phyloP scores from a whole-genome alignment of 2,329 filamentous ascomycete species.

The Xylariaceae sp. region DNA sequence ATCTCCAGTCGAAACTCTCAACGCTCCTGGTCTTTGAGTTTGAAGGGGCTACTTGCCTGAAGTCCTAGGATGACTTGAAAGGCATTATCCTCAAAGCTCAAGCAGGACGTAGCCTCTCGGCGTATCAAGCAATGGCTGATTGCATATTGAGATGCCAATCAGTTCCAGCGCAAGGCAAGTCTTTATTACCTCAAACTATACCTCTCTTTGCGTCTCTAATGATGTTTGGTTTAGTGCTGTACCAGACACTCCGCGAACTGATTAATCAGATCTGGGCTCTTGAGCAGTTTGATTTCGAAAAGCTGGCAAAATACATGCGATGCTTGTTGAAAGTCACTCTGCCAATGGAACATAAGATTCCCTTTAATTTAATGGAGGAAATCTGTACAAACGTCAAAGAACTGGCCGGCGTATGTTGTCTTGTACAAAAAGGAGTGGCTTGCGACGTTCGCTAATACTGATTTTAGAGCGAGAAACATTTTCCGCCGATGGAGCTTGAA shows the following conservation, averaged over 20 bases:
- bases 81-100: constrained; percentile 52
- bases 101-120: constrained; percentile 39
- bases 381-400: constrained; percentile 49
- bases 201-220: not conserved
- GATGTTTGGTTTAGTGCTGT: constrained; percentile 40
- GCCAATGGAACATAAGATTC: constrained; percentile 48
- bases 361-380: constrained; percentile 60
- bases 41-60: constrained; percentile 64
- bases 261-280: constrained; percentile 62
- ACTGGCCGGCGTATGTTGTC: constrained; percentile 41
- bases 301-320: constrained; percentile 70
- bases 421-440: not conserved
- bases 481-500: constrained; percentile 64
- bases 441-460: not conserved
- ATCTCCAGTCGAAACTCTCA: constrained; percentile 58
- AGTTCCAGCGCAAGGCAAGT: constrained; percentile 47
- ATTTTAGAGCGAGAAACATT: constrained; percentile 40
- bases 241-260: constrained; percentile 56
- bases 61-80: constrained; percentile 61
- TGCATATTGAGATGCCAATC: constrained; percentile 50
- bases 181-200: not conserved
- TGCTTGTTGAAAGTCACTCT: constrained; percentile 68
- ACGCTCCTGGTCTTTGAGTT: constrained; percentile 72
- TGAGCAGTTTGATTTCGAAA: constrained; percentile 50
- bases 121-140: constrained; percentile 62